Base-by-base conservation (phyloP, 768 basidiomycete species). In the Holtermanniella nyarrowii region DNA sequence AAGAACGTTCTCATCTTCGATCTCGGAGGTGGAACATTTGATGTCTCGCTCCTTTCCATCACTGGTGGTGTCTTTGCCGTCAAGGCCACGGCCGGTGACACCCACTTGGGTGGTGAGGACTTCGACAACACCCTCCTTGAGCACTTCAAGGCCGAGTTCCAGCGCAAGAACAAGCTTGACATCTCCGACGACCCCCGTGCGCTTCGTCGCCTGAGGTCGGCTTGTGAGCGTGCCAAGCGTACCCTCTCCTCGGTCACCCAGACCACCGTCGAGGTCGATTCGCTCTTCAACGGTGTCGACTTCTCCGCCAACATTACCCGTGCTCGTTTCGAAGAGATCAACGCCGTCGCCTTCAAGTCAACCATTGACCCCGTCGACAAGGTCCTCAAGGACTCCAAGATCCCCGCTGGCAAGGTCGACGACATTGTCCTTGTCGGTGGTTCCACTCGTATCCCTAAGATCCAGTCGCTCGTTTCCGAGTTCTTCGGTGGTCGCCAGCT, bases 321-420 rank as follows among this genome's bases (percentile, higher is more conserved):
- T 80, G 95, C 95, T 65, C 88, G 95, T 73, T 99, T 99, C 77
- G 95, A 99, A 77, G 95, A 99, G 78, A 96, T 97, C 77, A 96
- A 97, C 70, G 90, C 89, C 59, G 65, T 75, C 45, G 77, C 85
- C 68, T 99, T 99, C 83, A 95, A 91, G 75, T 93, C 89, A 25
- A 99, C 95, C 51, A 76, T 99, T 57, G 93, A 95, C 58, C 95
- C 95, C 48, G 95, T 99, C 54, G 95, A 97, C 77, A 91, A 91
- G 77, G 95, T 99, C 51, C 78, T 97, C 69, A 96, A 95, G 79
- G 95, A 99, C 76, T 82, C 95, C 57, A 97, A 97, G 81, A 95
- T 99, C 76, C 76, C 89, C 59, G 86, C 87, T 59, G 88, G 88
- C 72, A 75, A 77, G 74, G 91, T 99, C 60, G 88, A 97, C 71